phyloP scores from a whole-genome alignment of 768 basidiomycete species.

The Hydnomerulius pinastri region DNA sequence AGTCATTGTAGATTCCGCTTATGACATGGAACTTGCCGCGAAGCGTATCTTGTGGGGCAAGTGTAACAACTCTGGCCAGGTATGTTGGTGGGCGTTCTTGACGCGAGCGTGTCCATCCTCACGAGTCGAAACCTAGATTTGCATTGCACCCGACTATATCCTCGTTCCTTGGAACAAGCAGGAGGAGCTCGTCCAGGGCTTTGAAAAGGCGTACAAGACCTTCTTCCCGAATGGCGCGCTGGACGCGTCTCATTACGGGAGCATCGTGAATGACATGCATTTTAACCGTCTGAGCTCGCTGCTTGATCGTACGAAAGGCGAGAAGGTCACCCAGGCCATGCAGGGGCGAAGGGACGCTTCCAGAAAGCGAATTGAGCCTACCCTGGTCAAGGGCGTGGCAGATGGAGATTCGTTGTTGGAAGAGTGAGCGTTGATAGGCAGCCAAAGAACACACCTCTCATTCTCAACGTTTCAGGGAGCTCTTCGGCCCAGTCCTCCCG shows the following conservation, averaged over 20 bases:
- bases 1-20: constrained; percentile 44
- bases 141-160: constrained; percentile 47
- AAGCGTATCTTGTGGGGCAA: constrained; percentile 72
- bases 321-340: constrained; percentile 51
- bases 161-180: constrained; percentile 44
- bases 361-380: constrained; percentile 55
- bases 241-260: constrained; percentile 42
- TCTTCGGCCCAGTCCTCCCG: constrained; percentile 74
- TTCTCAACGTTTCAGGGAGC: constrained; percentile 46
- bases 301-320: constrained; percentile 55
- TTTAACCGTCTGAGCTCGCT: constrained; percentile 54
- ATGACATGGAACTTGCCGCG: constrained; percentile 52
- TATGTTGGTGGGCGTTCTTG: constrained; percentile 10
- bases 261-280: constrained; percentile 57
- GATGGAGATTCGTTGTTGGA: constrained; percentile 60
- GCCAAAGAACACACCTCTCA: not conserved
- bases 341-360: constrained; percentile 37
- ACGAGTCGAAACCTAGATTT: constrained; percentile 29
- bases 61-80: constrained; percentile 65
- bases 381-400: constrained; percentile 56
- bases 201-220: constrained; percentile 42
- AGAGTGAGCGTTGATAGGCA: constrained; percentile 41
- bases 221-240: constrained; percentile 61
- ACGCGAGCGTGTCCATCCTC: not conserved
- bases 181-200: constrained; percentile 45